Conservation (phyloP, 495 filamentous ascomycete genomes). For the Staphylotrichum tortipilum region DNA sequence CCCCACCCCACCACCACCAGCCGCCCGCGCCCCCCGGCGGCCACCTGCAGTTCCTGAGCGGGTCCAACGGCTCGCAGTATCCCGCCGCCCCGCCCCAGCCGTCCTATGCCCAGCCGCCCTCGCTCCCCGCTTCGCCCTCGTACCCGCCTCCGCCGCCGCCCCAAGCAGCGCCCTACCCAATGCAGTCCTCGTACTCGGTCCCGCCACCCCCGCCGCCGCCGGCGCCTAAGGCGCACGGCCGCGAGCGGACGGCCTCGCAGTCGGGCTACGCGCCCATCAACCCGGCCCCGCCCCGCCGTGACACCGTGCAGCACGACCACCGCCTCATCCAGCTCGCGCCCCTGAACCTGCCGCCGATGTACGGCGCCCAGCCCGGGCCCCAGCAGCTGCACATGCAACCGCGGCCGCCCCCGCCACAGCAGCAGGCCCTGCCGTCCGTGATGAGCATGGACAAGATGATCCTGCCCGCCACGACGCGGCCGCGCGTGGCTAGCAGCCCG, state of each 20-base stretch:
- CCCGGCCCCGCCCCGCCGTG: slow-evolving; percentile 20
- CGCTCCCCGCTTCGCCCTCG: slow-evolving; percentile 33
- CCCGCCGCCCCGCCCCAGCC: slow-evolving; percentile 33
- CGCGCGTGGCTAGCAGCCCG: slow-evolving; percentile 9
- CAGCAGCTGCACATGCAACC: not conserved
- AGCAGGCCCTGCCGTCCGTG: slow-evolving; percentile 14
- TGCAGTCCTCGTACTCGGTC: slow-evolving; percentile 26
- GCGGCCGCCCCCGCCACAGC: slow-evolving; percentile 3
- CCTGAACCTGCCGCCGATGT: slow-evolving; percentile 2
- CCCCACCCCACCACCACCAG: too few relatives aligned
- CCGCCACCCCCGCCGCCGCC: slow-evolving; percentile 36
- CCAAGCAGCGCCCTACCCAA: slow-evolving; percentile 13
- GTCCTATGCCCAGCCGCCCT: slow-evolving; percentile 40
- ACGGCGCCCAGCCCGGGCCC: not conserved
- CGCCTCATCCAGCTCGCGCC: slow-evolving; percentile 15
- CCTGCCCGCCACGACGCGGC: too few relatives aligned
- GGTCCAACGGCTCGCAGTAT: slow-evolving; percentile 23
- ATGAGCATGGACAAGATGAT: too few relatives aligned
- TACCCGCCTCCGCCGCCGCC: slow-evolving; percentile 37
- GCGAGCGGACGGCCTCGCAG: slow-evolving; percentile 23
- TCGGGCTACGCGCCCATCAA: slow-evolving; percentile 19
- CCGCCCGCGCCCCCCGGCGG: slow-evolving; percentile 28
- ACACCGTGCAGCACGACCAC: slow-evolving; percentile 15
- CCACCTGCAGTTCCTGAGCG: slow-evolving; percentile 29
- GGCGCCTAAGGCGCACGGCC: slow-evolving; percentile 25